Base-by-base conservation (phyloP, 2,329 filamentous ascomycete genomes). In the Trichoderma koningiopsis region DNA sequence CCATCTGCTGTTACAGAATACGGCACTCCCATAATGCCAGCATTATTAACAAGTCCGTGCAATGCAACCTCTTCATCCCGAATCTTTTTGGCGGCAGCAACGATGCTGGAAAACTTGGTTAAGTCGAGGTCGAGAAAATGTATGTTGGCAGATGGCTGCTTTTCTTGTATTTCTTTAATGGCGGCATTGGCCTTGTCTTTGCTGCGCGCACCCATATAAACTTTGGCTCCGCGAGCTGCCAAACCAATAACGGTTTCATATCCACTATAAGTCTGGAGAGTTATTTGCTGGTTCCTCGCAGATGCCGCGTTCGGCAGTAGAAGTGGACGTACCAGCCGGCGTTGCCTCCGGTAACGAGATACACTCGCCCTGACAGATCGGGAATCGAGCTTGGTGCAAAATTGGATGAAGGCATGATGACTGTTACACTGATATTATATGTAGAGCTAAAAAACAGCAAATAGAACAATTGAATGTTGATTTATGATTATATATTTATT, bases 331-430 rank as follows among this genome's bases (percentile, higher is more conserved):
- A 82, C 81, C 83, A 82, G 73, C 82, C 82, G 13, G 81, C 78
- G 68, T 83, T 83, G 0, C 81, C 81, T 52, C 82, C 82, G 16
- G 82, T 84, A 70, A 84, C 81, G 58, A 84, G 76, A 68, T 77
- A 83, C 16, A 83, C 78, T 73, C 80, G 82, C 29, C 79, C 82
- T 33, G 72, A 72, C 58, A 85, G 81, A 69, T 80, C 73, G 10
- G 82, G 82, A n/a, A 84, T 79, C 62, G 75, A 76, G 40, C 81
- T 77, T 10, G 79, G 80, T 72, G 80, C 74, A 72, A 83, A 83
- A 3, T 52, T 70, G 4, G 73, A 56, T 11, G 66, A 71, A 14
- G 70, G 55, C 71, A 74, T 74, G 43, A 4, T 37, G 16, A 11
- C 4, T 24, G 19, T 49, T 29, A 24, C 33, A 33, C 5, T 4